Base-by-base conservation (phyloP, 371 early-diverging fungal species). In the Chytridium lagenaria region DNA sequence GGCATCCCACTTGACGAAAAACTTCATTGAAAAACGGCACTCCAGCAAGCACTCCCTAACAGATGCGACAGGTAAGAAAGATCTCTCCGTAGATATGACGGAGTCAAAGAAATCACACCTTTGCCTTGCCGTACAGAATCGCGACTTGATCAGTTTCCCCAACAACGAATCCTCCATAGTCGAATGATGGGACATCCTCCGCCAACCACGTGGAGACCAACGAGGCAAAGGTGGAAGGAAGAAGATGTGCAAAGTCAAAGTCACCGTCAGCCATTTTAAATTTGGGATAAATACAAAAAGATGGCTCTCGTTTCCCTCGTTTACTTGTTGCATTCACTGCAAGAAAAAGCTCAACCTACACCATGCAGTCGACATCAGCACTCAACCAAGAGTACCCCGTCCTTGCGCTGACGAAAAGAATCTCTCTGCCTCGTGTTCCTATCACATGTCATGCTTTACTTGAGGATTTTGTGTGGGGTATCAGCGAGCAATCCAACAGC, bases 121-220 rank as follows among this genome's bases (percentile, higher is more conserved):
- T 87, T 38, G 93, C 90, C 80, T 97, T 98, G 77, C 95, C 92
- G 75, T 89, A 96, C 22, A 97, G 85, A 38, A 91, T 85, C 33
- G 97, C 98, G 1, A 79, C 84, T 74, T 95, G 88, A n/a, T 89
- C 90, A 19, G 88, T 86, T 75, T 94, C 93, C 70, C 98, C 97
- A 28, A 98, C 98, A 40, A 97, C 98, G 78, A 87, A 96, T 52
- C 97, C 98, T 59, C 97, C 98, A 80, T 94, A 96, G 84, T 98
- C 98, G 81, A 98, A 97, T 22, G 93, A 92, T 2, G 98, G 97
- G 19, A 94, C 92, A 84, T 98, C 98, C 81, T 98, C 97, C 71
- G 89, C 85, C 31, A 98, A 87, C 91, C 96, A 98, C 65, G 83
- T 81, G 0, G 87, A 71, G n/a, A 96, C 89, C 38, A 85, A 74